Conservation (phyloP, 2,329 filamentous ascomycete species). For the Xenoacremonium recifei region DNA sequence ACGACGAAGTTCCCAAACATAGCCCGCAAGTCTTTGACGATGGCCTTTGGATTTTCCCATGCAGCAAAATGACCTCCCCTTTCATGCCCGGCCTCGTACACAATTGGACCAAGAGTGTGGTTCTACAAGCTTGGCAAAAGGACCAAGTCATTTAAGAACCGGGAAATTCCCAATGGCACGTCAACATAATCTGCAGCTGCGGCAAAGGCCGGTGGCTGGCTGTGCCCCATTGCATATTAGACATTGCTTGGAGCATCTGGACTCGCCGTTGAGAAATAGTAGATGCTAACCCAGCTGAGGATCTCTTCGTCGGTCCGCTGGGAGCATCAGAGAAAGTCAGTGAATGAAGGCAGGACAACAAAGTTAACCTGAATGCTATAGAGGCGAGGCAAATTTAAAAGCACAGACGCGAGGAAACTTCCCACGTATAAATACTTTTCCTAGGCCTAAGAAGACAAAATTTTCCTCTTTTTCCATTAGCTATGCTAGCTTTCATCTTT, state of each 20-base stretch:
- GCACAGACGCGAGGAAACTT: too few species aligned
- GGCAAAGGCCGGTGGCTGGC: conserved; percentile 3
- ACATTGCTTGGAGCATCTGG: conserved; percentile 65
- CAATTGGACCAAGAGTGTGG: conserved; percentile 57
- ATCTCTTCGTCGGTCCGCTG: conserved; percentile 69
- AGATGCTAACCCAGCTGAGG: conserved; percentile 70
- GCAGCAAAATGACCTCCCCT: conserved; percentile 61
- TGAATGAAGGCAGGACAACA: conserved; percentile 11
- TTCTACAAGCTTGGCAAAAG: conserved; percentile 54
- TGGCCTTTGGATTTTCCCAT: conserved; percentile 52
- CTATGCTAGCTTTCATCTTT: not conserved
- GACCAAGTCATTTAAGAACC: conserved; percentile 57
- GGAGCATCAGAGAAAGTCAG: conserved; percentile 4
- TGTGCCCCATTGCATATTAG: conserved; percentile 65
- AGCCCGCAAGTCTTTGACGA: conserved; percentile 50
- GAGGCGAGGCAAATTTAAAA: too few species aligned
- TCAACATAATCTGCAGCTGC: conserved; percentile 5
- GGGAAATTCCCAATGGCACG: conserved; percentile 45
- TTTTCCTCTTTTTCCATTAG: not conserved
- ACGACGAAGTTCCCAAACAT: conserved; percentile 44
- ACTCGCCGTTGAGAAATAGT: conserved; percentile 67
- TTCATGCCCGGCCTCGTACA: conserved; percentile 50
- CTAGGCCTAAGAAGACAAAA: not conserved
- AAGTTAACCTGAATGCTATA: not conserved
- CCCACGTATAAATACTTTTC: too few species aligned